A percentile compares a stretch with the other conserved stretches of the same genome.
These are phyloP conservation scores for Globisporangium echinulatum DNA, from an alignment of 352 stramenopile genomes.

Conservation along the genomic window DNA sequence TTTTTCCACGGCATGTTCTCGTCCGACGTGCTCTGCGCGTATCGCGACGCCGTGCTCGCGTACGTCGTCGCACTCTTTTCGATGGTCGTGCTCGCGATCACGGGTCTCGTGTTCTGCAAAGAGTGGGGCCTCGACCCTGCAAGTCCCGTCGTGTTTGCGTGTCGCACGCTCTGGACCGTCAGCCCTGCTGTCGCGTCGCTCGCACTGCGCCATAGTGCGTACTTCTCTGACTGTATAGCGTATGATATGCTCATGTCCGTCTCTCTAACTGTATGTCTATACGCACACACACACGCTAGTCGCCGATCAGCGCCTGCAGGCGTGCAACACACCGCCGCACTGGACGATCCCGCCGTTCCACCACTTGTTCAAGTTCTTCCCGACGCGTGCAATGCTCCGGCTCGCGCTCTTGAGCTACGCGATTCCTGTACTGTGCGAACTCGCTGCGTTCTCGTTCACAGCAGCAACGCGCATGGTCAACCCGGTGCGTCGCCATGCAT, in stretches of 20 bases:
- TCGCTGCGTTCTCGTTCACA: constrained; percentile 82
- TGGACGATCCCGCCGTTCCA: constrained; percentile 81
- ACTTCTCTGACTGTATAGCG: constrained; percentile 8
- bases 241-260: neutral
- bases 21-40: constrained; percentile 80
- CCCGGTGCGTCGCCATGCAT: constrained; percentile 36
- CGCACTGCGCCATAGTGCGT: constrained; percentile 38
- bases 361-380: constrained; percentile 80
- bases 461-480: constrained; percentile 85
- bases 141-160: constrained; percentile 47
- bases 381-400: constrained; percentile 67
- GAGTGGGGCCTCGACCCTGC: constrained; percentile 57
- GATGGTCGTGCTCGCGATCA: constrained; percentile 76
- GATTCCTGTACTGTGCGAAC: constrained; percentile 74
- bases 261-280: constrained; percentile 12
- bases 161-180: constrained; percentile 62
- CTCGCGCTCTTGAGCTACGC: constrained; percentile 75
- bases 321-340: constrained; percentile 73
- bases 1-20: constrained; percentile 88
- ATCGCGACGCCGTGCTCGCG: constrained; percentile 74
- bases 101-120: constrained; percentile 79
- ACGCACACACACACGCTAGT: constrained; percentile 20
- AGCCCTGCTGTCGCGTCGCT: constrained; percentile 66
- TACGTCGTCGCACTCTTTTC: constrained; percentile 74
- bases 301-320: constrained; percentile 56